Conservation (phyloP, 768 basidiomycete genomes). For the Tulasnella sp. region DNA sequence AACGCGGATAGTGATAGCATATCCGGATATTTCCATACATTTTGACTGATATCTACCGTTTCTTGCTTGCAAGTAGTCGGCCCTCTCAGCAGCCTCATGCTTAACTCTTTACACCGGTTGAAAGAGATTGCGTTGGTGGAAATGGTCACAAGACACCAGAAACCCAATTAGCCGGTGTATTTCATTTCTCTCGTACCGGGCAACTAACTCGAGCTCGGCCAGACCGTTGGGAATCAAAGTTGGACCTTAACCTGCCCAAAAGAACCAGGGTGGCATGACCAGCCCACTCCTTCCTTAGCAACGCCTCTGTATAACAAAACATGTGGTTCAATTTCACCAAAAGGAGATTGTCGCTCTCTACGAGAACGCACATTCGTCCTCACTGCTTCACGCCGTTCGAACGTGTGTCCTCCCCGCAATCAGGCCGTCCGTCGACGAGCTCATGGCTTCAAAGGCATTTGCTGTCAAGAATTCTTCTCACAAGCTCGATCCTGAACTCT, state of each 20-base stretch:
- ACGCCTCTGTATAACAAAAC: neutral
- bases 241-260: neutral
- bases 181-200: neutral
- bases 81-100: neutral
- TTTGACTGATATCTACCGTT: neutral
- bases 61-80: neutral
- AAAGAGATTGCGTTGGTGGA: neutral
- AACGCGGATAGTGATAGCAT: neutral
- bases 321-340: slow-evolving; percentile 9
- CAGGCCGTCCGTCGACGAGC: neutral
- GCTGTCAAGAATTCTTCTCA: neutral
- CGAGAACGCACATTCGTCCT: slow-evolving; percentile 11
- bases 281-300: neutral
- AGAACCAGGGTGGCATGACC: neutral
- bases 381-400: slow-evolving; percentile 15
- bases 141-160: neutral
- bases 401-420: slow-evolving; percentile 14
- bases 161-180: neutral
- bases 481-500: slow-evolving; percentile 11
- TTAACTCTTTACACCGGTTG: neutral
- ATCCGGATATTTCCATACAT: neutral
- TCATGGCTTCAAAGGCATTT: neutral
- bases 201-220: neutral
- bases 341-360: slow-evolving; percentile 1
- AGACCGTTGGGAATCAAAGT: neutral